These are phyloP conservation scores for Gossypium raimondii DNA, from an alignment of 345 rosid genomes.

Conservation along the genomic window DNA sequence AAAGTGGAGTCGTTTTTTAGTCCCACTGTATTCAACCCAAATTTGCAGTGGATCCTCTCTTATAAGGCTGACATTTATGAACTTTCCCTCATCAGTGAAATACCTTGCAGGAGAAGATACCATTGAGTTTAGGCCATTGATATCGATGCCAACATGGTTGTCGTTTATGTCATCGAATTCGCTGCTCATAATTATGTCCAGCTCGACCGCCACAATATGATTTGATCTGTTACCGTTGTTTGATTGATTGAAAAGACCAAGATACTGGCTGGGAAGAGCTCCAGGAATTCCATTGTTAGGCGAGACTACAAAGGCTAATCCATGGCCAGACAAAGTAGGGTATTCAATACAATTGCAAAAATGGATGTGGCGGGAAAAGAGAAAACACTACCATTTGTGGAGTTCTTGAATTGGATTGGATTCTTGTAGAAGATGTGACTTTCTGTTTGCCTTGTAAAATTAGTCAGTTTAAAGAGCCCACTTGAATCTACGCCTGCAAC, in stretches of 20 bases:
- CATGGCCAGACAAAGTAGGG: constrained; percentile 26
- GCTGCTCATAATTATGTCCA: constrained; percentile 36
- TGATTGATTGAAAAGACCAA: constrained; percentile 45
- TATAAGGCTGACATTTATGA: constrained; percentile 24
- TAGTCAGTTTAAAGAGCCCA: constrained; percentile 51
- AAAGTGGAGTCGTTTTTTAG: constrained; percentile 5
- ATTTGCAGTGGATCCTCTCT: constrained; percentile 40
- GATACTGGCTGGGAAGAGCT: constrained; percentile 17
- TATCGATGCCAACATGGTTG: not conserved
- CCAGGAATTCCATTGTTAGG: constrained; percentile 19
- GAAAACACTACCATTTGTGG: not conserved
- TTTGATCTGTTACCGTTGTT: constrained; percentile 36
- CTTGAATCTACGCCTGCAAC: constrained; percentile 30
- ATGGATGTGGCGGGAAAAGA: constrained; percentile 26
- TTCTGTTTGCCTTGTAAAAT: constrained; percentile 24
- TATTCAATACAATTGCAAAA: not conserved
- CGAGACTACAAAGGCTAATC: constrained; percentile 39
- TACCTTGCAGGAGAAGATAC: no score
- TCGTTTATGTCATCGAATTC: constrained; percentile 39
- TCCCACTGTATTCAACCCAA: constrained; percentile 52
- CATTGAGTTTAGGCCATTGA: no score
- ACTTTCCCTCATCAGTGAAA: constrained; percentile 15
- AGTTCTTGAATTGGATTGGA: constrained; percentile 23
- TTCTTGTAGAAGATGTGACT: constrained; percentile 41
- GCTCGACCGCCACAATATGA: constrained; percentile 42